Conservation (phyloP, 495 filamentous ascomycete genomes). For the Hyaloscypha finlandica region DNA sequence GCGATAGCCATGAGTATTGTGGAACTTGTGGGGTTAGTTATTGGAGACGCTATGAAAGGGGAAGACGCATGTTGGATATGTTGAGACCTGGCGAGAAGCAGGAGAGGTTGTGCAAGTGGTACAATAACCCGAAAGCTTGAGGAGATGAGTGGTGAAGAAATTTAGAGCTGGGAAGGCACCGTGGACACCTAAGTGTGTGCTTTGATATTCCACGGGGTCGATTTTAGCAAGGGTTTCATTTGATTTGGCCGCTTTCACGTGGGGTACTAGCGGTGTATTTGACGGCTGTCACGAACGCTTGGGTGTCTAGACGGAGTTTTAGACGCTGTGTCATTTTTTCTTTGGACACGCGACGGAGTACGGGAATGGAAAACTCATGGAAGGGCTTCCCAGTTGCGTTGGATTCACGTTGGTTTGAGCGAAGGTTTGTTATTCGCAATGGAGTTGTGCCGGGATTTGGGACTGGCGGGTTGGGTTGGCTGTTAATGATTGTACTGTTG, state of each 20-base stretch:
- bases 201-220: neutral
- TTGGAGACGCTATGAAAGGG: slow-evolving; percentile 18
- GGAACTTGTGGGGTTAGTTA: slow-evolving; percentile 17
- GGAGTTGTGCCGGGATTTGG: neutral
- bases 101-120: slow-evolving; percentile 20
- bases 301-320: neutral
- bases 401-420: neutral
- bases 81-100: slow-evolving; percentile 9
- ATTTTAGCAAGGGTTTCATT: too few relatives aligned
- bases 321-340: neutral
- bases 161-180: neutral
- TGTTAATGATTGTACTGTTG: neutral
- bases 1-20: slow-evolving; percentile 10
- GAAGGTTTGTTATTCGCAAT: neutral
- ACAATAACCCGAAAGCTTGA: slow-evolving; percentile 12
- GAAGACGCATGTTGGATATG: slow-evolving; percentile 15
- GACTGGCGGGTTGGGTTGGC: neutral
- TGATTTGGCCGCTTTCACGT: neutral
- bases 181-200: neutral
- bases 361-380: neutral
- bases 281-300: neutral
- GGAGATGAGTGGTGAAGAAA: neutral
- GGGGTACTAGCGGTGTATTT: neutral
- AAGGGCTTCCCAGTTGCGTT: neutral
- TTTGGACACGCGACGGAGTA: neutral